Conservation (phyloP, 2,329 filamentous ascomycete species). For the Ophiostoma montium region DNA sequence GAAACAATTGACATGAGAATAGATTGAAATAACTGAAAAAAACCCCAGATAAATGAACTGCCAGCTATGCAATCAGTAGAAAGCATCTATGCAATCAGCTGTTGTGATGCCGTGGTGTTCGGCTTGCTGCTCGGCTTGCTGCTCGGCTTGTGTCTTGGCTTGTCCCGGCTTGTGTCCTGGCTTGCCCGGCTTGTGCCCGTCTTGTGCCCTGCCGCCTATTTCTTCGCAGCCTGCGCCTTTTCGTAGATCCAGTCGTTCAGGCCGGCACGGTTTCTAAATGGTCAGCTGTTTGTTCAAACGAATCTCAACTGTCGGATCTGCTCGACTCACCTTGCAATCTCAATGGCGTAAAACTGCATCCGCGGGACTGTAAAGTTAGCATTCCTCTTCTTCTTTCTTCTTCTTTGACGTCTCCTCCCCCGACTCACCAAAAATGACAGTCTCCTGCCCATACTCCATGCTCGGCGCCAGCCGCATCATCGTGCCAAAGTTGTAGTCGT, state of each 20-base stretch:
- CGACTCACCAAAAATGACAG: constrained; percentile 73
- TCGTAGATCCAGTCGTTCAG: constrained; percentile 98
- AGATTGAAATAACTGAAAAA: too few relatives aligned
- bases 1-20: too few relatives aligned
- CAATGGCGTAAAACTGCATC: constrained; percentile 42
- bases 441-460: constrained; percentile 73
- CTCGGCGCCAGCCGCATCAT: constrained; percentile 70
- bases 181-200: too few relatives aligned
- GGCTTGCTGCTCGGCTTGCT: too few relatives aligned
- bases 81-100: too few relatives aligned
- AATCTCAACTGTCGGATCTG: too few relatives aligned
- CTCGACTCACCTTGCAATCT: constrained; percentile 28
- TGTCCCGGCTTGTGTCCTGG: too few relatives aligned
- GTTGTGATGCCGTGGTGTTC: too few relatives aligned
- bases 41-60: too few relatives aligned
- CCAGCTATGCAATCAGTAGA: too few relatives aligned
- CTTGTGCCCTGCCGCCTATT: constrained; percentile 2
- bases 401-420: neutral
- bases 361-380: constrained; percentile 30
- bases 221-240: constrained; percentile 47
- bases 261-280: constrained; percentile 64
- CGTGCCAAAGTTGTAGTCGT: constrained; percentile 96
- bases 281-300: constrained; percentile 42
- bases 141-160: too few relatives aligned
- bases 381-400: neutral